Conservation (phyloP, 768 basidiomycete genomes). For the Boletus rubescentipes region DNA sequence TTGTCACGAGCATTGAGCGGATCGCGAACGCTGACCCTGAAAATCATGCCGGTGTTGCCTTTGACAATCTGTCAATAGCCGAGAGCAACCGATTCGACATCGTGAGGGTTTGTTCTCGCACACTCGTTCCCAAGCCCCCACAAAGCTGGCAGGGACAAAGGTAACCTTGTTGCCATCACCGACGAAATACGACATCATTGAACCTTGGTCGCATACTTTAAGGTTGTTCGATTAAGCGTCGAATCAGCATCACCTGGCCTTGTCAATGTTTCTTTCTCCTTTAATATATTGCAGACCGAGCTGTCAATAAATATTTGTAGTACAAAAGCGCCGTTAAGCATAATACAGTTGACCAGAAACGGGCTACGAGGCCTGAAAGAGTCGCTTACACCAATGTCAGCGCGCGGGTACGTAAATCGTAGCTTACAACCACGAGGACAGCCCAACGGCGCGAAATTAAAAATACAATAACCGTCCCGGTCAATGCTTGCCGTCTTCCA, state of each 20-base stretch:
- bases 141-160: too few relatives aligned
- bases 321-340: not conserved
- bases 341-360: not conserved
- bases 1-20: too few relatives aligned
- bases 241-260: not conserved
- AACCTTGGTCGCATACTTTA: not conserved
- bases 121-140: not conserved
- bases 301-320: not conserved
- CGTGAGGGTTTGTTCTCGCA: not conserved
- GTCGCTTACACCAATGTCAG: not conserved
- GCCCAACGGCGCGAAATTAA: not conserved
- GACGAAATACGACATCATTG: not conserved
- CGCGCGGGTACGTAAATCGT: not conserved
- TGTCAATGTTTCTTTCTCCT: not conserved
- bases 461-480: not conserved
- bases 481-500: not conserved
- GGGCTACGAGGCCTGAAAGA: not conserved
- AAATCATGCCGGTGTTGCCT: not conserved
- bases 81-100: not conserved
- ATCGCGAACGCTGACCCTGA: not conserved
- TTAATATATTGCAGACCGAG: too few relatives aligned
- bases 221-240: not conserved
- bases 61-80: not conserved
- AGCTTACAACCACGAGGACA: not conserved
- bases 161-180: not conserved